Percentiles rank a stretch among this genome's conserved stretches.
Conservation (phyloP, 1,284 basidiomycete genomes). For the Marasmius oreades region DNA sequence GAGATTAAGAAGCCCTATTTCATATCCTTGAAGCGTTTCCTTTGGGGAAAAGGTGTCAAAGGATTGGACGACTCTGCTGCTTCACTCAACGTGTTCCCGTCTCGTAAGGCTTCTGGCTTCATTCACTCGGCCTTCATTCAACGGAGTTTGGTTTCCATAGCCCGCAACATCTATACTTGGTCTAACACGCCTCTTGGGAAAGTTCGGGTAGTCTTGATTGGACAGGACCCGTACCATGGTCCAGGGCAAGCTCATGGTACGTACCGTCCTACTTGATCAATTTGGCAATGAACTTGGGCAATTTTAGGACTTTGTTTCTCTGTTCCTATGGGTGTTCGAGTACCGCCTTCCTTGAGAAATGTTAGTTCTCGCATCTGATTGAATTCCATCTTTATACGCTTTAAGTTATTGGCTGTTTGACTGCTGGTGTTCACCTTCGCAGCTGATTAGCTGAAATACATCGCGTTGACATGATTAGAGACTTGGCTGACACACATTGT, state of each 20-base stretch:
- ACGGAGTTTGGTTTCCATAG: slow-evolving; percentile 30
- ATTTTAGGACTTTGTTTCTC: slow-evolving; percentile 85
- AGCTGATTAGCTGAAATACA: neutral
- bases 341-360: slow-evolving; percentile 82
- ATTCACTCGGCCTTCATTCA: neutral
- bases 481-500: neutral
- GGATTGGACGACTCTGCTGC: slow-evolving; percentile 44
- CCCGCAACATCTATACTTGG: slow-evolving; percentile 78
- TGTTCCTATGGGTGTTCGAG: slow-evolving; percentile 67
- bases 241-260: slow-evolving; percentile 69
- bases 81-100: slow-evolving; percentile 55
- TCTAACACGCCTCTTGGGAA: slow-evolving; percentile 75
- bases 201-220: slow-evolving; percentile 78
- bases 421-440: no score
- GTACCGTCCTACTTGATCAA: slow-evolving; percentile 13
- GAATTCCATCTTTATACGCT: neutral
- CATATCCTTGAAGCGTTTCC: slow-evolving; percentile 62
- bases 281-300: no score
- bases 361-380: slow-evolving; percentile 35
- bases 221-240: slow-evolving; percentile 76
- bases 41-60: slow-evolving; percentile 65
- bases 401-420: no score
- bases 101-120: slow-evolving; percentile 46
- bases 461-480: neutral
- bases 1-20: slow-evolving; percentile 78